Evolutionary conservation across 2,329 filamentous ascomycete genomes (phyloP), one percentile per base, ranked within the genome.

Genomic region (Epichloe typhina): DNA sequence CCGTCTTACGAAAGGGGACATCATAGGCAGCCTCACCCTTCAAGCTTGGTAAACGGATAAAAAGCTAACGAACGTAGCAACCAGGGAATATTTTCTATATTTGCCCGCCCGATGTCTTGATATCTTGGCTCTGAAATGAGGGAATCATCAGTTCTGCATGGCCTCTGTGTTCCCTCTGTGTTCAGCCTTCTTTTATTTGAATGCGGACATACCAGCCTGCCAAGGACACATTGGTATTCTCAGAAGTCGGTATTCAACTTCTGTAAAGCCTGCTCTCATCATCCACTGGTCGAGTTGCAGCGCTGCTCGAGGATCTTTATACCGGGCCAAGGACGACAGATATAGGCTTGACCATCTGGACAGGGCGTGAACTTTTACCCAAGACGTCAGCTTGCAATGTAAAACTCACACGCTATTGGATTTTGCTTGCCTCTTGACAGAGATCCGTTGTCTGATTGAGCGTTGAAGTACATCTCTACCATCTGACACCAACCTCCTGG

Each of bases 401-500:
- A 8, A 17, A 33, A 9, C 8, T 40, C 23, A 33, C 31, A 15
- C 38, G 11, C 35, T 7, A 26, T 21, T 31, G 33, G 26, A 3
- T 9, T 5, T 37, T 19, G 46, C 73, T 64, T 61, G 75, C 80
- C 73, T 47, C 82, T 75, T 11, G 79, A 82, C 58, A 93, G 69
- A n/a, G 79, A 81, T 5, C 88, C 88, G 59, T 87, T 94, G 58
- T 91, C 82, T 0, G 88, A 95, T 64, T 95, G 90, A 26, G 87
- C 82, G 56, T 88, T 88, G 64, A 83, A 84, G 61, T 94, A 88
- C 59, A 90, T 78, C 62, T 95, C 90, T n/a, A 87, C 79, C 76
- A 95, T 83, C 62, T 95, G 88, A 53, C 86, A 77, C 88, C 88
- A 95, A 1, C 90, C 89, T 2, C 83, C 84, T 5, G 82, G 83